These are phyloP conservation scores for Phialophora macrospora DNA, from an alignment of 2,329 filamentous ascomycete genomes.

Conservation along the genomic window DNA sequence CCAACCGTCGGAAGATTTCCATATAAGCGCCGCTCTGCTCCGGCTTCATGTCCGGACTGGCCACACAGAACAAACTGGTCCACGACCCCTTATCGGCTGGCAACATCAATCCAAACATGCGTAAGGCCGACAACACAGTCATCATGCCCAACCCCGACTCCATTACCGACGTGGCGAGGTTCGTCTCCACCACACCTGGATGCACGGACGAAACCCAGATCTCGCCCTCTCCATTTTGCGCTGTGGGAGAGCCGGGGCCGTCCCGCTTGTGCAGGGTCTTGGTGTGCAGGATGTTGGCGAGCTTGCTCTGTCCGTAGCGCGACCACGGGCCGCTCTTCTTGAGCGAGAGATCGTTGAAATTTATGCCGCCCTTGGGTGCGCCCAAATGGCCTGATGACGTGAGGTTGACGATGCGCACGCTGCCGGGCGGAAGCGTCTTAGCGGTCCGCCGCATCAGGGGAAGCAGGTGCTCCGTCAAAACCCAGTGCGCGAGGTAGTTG, in stretches of 20 bases:
- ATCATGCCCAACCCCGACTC: constrained; percentile 34
- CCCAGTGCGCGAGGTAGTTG: constrained; percentile 53
- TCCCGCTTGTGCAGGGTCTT: constrained; percentile 51
- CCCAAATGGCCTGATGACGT: constrained; percentile 42
- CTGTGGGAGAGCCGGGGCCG: constrained; percentile 19
- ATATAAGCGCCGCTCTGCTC: constrained; percentile 49
- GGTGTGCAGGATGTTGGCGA: constrained; percentile 57
- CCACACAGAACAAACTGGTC: constrained; percentile 48
- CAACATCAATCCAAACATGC: constrained; percentile 18
- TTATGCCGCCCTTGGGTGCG: constrained; percentile 43
- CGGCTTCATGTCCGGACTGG: constrained; percentile 40
- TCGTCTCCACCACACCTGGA: constrained; percentile 56
- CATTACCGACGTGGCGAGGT: constrained; percentile 40
- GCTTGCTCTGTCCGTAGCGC: constrained; percentile 57
- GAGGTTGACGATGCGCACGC: constrained; percentile 54
- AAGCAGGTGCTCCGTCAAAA: constrained; percentile 49
- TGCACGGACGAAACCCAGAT: constrained; percentile 54
- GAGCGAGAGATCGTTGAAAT: constrained; percentile 39
- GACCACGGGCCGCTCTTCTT: constrained; percentile 43
- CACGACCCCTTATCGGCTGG: constrained; percentile 44
- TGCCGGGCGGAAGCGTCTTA: constrained; percentile 37
- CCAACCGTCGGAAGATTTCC: constrained; percentile 45
- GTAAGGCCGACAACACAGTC: constrained; percentile 30
- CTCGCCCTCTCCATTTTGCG: constrained; percentile 40
- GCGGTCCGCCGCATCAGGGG: constrained; percentile 43